Evolutionary conservation across 2,329 filamentous ascomycete species (phyloP).

Genomic region (Ascocoryne sarcoides): DNA sequence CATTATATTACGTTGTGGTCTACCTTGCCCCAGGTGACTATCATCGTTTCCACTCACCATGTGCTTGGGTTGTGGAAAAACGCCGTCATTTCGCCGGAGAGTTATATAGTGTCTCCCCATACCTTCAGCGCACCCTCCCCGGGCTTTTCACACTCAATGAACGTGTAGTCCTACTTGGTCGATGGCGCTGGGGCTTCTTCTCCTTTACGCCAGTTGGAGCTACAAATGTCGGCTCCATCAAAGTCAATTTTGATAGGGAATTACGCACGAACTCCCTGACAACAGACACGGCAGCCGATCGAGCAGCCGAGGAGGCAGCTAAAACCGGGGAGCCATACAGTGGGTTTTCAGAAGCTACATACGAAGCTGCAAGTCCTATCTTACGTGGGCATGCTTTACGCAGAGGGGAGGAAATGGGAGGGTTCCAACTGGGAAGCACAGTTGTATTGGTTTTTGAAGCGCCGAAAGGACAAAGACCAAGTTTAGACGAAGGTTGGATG

Average conservation of each 20-base stretch:
- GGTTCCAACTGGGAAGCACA: constrained; percentile 91
- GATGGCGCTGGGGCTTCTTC: constrained; percentile 98
- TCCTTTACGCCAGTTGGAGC: constrained; percentile 91
- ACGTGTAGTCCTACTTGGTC: constrained; percentile 82
- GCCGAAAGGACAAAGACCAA: constrained; percentile 52
- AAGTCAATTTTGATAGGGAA: constrained; percentile 93
- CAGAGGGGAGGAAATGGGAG: constrained; percentile 94
- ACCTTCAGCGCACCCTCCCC: constrained; percentile 83
- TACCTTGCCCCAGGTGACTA: constrained; percentile 97
- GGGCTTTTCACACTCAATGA: constrained; percentile 96
- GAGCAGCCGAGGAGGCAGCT: constrained; percentile 71
- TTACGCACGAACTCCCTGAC: constrained; percentile 85
- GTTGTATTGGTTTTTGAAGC: constrained; percentile 96
- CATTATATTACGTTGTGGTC: constrained; percentile 87
- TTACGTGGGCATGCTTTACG: constrained; percentile 76
- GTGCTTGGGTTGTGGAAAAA: constrained; percentile 89
- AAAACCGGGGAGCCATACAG: constrained; percentile 70
- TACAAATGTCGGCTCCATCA: constrained; percentile 94
- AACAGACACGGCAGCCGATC: constrained; percentile 86
- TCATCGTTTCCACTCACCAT: constrained; percentile 93
- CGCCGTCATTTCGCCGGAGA: constrained; percentile 97
- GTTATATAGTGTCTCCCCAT: constrained; percentile 89
- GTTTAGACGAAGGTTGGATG: constrained; percentile 52
- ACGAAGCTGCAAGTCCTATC: constrained; percentile 66
- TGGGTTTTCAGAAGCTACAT: constrained; percentile 91